These are phyloP conservation scores for Fusarium graminum DNA, from an alignment of 2,329 filamentous ascomycete genomes.

Conservation along the genomic window DNA sequence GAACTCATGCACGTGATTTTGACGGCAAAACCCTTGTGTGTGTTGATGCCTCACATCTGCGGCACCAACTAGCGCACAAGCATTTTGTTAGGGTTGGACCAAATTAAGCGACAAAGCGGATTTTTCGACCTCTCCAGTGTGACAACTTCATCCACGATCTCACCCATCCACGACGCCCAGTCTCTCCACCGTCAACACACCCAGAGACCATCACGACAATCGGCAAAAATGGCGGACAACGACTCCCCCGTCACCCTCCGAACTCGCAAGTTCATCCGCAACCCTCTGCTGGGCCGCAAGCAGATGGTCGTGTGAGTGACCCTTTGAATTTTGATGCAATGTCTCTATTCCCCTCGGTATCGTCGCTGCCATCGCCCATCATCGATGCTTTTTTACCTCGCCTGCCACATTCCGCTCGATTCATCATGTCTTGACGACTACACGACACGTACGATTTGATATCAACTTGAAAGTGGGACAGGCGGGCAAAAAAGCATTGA, in stretches of 20 bases:
- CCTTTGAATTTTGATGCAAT: slow-evolving; percentile 36
- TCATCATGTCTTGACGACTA: slow-evolving; percentile 14
- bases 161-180: slow-evolving; percentile 48
- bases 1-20: slow-evolving; percentile 33
- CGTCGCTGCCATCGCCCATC: slow-evolving; percentile 28
- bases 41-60: slow-evolving; percentile 26
- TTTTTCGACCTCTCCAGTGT: slow-evolving; percentile 52
- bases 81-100: slow-evolving; percentile 60
- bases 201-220: slow-evolving; percentile 56
- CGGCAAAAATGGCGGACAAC: slow-evolving; percentile 87
- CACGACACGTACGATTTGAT: slow-evolving; percentile 26
- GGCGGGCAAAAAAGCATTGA: slow-evolving; percentile 26
- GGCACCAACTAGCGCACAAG: slow-evolving; percentile 35
- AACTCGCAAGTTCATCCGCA: slow-evolving; percentile 99
- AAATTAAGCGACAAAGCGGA: slow-evolving; percentile 59
- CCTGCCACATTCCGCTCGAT: slow-evolving; percentile 21
- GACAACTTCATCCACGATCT: slow-evolving; percentile 53
- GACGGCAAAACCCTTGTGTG: slow-evolving; percentile 26
- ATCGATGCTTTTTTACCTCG: slow-evolving; percentile 27
- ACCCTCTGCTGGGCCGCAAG: slow-evolving; percentile 98
- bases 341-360: slow-evolving; percentile 13
- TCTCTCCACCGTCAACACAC: slow-evolving; percentile 52
- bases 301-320: slow-evolving; percentile 98
- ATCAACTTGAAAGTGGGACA: slow-evolving; percentile 27
- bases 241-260: slow-evolving; percentile 84